Evolutionary conservation across 2,329 filamentous ascomycete genomes (phyloP), one percentile per base, ranked within the genome.

Genomic region (Colletotrichum chrysophilum): DNA sequence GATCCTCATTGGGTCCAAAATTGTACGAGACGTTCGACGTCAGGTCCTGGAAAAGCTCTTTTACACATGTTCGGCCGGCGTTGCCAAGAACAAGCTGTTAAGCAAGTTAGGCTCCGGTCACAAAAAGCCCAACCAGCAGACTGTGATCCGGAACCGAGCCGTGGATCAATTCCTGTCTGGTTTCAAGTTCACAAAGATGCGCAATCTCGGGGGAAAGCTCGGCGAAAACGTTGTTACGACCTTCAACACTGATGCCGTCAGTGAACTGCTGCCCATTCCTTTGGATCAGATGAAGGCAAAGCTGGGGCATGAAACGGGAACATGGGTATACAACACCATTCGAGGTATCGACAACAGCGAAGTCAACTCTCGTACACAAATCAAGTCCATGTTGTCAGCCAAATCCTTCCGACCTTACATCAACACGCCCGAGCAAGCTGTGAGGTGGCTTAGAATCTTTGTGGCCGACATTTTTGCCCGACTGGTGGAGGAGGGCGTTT

Each of bases 301-400:
- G 79, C 85, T 98, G 21, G 95, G 95, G 5, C 94, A 96, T 68
- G 95, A 98, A 60, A 97, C 94, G 0, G 96, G 95, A 2, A 88
- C 89, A 5, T 98, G 96, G 96, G 88, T 98, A 13, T 94, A 98
- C 85, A 92, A 94, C 70, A 94, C 93, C 13, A 93, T 98, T 69
- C 92, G 97, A 13, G 97, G 97, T 2, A 92, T 96, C 76, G 97
- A 99, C 83, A 87, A 88, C 66, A 97, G 94, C 80, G 96, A 98
- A 84, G 95, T 99, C 78, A 98, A 95, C 81, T 91, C 95, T 32
- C 90, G 96, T 67, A 98, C 96, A 2, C 95, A 97, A 81, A 98
- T 98, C 87, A 98, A 98, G 83, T 97, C 94, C 18, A 98, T 99
- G 96, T 88, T 98, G 16, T 98, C 96, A 2, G 96, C 97, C 24